Base-by-base conservation (phyloP, 805 yeast species). In the Metschnikowia lachancei region DNA sequence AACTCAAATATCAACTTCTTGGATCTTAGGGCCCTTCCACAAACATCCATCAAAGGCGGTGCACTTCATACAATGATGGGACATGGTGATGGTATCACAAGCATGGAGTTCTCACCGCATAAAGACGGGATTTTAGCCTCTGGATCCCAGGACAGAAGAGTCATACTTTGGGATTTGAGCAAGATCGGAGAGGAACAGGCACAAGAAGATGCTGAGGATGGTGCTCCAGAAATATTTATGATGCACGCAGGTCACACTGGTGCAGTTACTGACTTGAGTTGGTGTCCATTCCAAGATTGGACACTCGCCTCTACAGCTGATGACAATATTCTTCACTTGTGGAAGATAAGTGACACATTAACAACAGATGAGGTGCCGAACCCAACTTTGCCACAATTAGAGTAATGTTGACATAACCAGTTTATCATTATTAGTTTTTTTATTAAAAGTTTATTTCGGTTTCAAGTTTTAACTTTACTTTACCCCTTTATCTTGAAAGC, bases 231-330 rank as follows among this genome's bases (percentile, higher is more conserved):
- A 63, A 66, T 89, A 30, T 71, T 88, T 56, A 85, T 88, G 90
- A 85, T 89, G 83, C 96, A 89, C 61, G 95, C 95, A 32, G 96
- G 96, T 17, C 96, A 89, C 60, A 83, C 90, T 16, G 84, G 88
- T 14, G 74, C 84, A 5, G 83, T 87, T 14, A 81, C 83, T 36
- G 95, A 87, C 61, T 72, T 87, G 54, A 76, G 82, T 29, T 82
- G 87, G 74, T 84, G 82, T 59, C 81, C 83, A 6, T 80, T 73
- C 54, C 74, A 81, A 47, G 87, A 87, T n/a, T 87, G 92, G 91
- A 76, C 87, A 32, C 58, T 85, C 46, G 88, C 86, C 0, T 76
- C 87, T 31, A 78, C 77, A 38, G 79, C 83, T 0, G 82, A 78
- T 52, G 84, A 80, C 52, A 80, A 80, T 55, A 77, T 79, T 37